Percentiles rank a stretch among this genome's conserved stretches.
These are phyloP conservation scores for Emmonsiellopsis sp. DNA, from an alignment of 2,329 filamentous ascomycete genomes.

Conservation along the genomic window DNA sequence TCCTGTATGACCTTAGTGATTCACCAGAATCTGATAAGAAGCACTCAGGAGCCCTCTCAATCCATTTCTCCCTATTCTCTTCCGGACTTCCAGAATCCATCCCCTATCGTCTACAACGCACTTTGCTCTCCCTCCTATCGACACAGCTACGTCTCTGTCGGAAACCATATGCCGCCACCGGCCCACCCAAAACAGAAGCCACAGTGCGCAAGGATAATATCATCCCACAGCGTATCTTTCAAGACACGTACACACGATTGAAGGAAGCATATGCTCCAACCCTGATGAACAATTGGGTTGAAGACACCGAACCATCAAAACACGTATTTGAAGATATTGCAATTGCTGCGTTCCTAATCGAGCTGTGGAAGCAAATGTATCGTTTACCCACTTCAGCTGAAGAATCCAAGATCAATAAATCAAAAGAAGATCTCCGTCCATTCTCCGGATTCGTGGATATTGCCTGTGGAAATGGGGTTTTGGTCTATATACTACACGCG, in stretches of 20 bases:
- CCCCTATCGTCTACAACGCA: conserved; percentile 29
- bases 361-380: conserved; percentile 86
- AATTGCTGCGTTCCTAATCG: conserved; percentile 86
- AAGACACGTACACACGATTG: conserved; percentile 71
- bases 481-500: conserved; percentile 69
- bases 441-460: conserved; percentile 95
- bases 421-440: neutral
- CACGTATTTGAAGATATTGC: conserved; percentile 92
- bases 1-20: conserved; percentile 51
- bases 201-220: conserved; percentile 81
- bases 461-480: conserved; percentile 86
- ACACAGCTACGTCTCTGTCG: conserved; percentile 29
- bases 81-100: conserved; percentile 22
- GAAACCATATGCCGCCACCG: conserved; percentile 14
- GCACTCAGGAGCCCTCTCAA: conserved; percentile 33
- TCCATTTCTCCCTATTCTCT: conserved; percentile 45
- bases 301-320: conserved; percentile 78
- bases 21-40: conserved; percentile 21
- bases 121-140: conserved; percentile 27
- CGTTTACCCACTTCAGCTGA: conserved; percentile 19
- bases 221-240: conserved; percentile 65
- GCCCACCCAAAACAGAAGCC: conserved; percentile 47
- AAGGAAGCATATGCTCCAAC: conserved; percentile 68
- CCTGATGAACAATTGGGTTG: conserved; percentile 70
- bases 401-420: neutral